A percentile compares a stretch with the other conserved stretches of the same genome.
Conservation (phyloP, 2,329 filamentous ascomycete genomes). For the Fusarium cicatricum region DNA sequence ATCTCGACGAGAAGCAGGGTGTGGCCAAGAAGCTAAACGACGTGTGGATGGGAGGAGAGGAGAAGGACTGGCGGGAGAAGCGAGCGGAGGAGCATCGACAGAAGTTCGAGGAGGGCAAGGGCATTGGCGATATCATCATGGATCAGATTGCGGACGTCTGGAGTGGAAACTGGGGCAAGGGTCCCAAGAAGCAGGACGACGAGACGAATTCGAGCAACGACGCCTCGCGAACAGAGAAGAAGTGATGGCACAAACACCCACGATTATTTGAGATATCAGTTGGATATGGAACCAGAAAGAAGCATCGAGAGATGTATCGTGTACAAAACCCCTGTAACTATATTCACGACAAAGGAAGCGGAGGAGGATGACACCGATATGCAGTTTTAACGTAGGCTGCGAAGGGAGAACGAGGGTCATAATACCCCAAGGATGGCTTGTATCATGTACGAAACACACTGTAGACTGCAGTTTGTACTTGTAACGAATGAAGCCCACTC, state of each 20-base stretch:
- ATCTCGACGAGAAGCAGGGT: conserved; percentile 45
- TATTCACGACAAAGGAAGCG: conserved; percentile 13
- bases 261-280: background rate
- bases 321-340: conserved; percentile 30
- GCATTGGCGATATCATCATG: conserved; percentile 63
- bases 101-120: conserved; percentile 63
- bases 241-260: conserved; percentile 22
- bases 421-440: conserved; percentile 5
- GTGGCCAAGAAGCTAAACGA: conserved; percentile 51
- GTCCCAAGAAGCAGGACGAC: conserved; percentile 41
- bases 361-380: background rate
- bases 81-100: conserved; percentile 60
- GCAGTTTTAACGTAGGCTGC: background rate
- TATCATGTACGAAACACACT: conserved; percentile 20
- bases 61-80: conserved; percentile 62
- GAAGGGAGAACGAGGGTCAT: conserved; percentile 1
- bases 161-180: conserved; percentile 48
- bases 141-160: conserved; percentile 66
- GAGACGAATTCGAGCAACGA: conserved; percentile 27
- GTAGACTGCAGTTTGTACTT: conserved; percentile 5
- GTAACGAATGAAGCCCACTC: background rate
- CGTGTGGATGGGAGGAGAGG: conserved; percentile 67
- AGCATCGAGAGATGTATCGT: conserved; percentile 2
- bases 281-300: background rate
- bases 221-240: conserved; percentile 26